A percentile compares a stretch with the other conserved stretches of the same genome.
Evolutionary conservation across 2,329 filamentous ascomycete species (phyloP).

Genomic region (Gaeumannomyces tritici): DNA sequence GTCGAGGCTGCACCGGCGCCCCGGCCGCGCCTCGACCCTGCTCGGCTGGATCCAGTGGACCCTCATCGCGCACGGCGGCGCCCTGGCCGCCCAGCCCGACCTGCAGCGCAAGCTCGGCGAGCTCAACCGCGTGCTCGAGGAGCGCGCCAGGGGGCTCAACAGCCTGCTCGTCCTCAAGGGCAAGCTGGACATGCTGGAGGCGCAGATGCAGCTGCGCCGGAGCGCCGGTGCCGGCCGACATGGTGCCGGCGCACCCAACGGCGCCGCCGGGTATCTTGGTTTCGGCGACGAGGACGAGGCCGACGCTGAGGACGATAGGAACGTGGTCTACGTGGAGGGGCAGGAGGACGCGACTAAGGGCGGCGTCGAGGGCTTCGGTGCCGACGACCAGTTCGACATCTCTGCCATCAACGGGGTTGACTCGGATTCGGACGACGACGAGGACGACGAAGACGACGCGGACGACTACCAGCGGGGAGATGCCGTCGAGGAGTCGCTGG

Average conservation of each 20-base stretch:
- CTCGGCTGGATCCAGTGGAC: conserved; percentile 97
- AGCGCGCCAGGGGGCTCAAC: conserved; percentile 72
- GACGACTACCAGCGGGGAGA: conserved; percentile 12
- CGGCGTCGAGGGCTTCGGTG: conserved; percentile 6
- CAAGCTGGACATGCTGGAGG: conserved; percentile 87
- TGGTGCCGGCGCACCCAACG: conserved; percentile 19
- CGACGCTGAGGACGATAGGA: conserved; percentile 10
- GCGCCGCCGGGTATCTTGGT: conserved; percentile 26
- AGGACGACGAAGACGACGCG: conserved; percentile 10
- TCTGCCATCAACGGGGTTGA: conserved; percentile 4
- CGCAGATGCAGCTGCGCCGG: conserved; percentile 72
- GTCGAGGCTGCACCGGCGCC: conserved; percentile 75
- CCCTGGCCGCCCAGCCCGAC: conserved; percentile 77
- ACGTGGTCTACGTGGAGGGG: conserved; percentile 4
- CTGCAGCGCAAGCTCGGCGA: conserved; percentile 68
- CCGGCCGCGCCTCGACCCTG: conserved; percentile 79
- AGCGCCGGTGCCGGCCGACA: conserved; percentile 17
- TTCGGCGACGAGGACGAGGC: conserved; percentile 30
- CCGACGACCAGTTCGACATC: conserved; percentile 9
- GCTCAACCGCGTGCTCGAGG: conserved; percentile 78
- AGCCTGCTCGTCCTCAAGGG: conserved; percentile 84
- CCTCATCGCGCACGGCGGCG: conserved; percentile 83
- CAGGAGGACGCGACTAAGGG: conserved; percentile 1
- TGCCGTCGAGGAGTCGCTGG: conserved; percentile 14
- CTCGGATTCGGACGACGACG: conserved; percentile 9